Conservation (phyloP, 1,139 yeast species). For the Yamadazyma diddensiae region DNA sequence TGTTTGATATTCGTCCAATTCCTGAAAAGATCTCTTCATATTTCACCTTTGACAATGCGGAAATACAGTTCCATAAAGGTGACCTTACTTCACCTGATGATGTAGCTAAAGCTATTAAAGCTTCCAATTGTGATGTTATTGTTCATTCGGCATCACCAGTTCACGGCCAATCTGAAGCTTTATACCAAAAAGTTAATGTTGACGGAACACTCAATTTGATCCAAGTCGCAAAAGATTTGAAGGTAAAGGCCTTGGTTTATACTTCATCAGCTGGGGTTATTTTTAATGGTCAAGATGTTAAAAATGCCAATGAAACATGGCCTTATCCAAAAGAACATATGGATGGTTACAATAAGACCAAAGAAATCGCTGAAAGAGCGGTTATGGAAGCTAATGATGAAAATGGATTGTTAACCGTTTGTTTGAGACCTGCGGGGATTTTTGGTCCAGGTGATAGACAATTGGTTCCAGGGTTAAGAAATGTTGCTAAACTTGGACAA, state of each 20-base stretch:
- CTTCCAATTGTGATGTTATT: conserved; percentile 66
- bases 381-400: conserved; percentile 69
- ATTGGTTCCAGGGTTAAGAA: conserved; percentile 86
- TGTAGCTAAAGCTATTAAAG: conserved; percentile 59
- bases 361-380: conserved; percentile 84
- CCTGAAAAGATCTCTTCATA: conserved; percentile 68
- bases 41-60: conserved; percentile 65
- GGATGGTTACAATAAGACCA: conserved; percentile 97
- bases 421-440: conserved; percentile 95
- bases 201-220: conserved; percentile 80
- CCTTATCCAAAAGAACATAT: conserved; percentile 89
- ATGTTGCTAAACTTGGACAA: conserved; percentile 81
- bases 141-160: conserved; percentile 97
- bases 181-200: conserved; percentile 88
- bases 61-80: conserved; percentile 68
- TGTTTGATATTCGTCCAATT: conserved; percentile 86
- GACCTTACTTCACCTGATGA: conserved; percentile 78
- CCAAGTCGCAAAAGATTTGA: conserved; percentile 53
- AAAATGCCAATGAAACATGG: conserved; percentile 90
- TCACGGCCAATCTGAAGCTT: conserved; percentile 76
- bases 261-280: conserved; percentile 98
- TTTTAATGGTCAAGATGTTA: conserved; percentile 87
- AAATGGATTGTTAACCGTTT: conserved; percentile 65
- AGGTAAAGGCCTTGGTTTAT: conserved; percentile 73
- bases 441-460: conserved; percentile 99